phyloP scores from a whole-genome alignment of 805 yeast genomes.

The Metschnikowia similis region DNA sequence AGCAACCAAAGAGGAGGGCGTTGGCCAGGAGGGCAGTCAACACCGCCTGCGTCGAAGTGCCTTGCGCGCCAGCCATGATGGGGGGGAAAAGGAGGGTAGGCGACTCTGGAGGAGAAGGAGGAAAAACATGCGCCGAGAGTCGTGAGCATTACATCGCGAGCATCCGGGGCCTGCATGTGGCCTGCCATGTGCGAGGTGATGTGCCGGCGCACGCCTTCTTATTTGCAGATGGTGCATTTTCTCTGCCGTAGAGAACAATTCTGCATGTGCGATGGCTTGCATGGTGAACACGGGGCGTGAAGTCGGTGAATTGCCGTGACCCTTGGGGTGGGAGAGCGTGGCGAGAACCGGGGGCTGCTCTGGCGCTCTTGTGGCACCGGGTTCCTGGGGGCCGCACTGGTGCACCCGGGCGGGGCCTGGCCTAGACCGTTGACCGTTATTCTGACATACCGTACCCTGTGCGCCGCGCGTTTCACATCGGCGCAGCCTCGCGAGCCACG shows the following conservation, averaged over 20 bases:
- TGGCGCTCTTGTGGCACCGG: no score
- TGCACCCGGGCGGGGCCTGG: background rate
- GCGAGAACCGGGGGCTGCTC: no score
- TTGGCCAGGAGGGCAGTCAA: slow-evolving; percentile 68
- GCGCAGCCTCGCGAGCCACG: background rate
- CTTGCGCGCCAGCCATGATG: slow-evolving; percentile 13
- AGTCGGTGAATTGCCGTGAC: no score
- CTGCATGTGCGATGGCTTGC: slow-evolving; percentile 1
- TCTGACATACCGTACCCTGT: background rate
- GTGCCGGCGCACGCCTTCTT: background rate
- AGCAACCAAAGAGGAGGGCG: slow-evolving; percentile 59
- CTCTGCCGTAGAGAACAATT: slow-evolving; percentile 2
- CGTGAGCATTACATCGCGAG: background rate
- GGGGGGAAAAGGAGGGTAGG: background rate
- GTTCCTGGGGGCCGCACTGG: background rate
- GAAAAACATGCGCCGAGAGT: background rate
- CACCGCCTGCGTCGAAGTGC: slow-evolving; percentile 55
- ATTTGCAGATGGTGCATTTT: background rate
- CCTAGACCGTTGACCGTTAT: background rate
- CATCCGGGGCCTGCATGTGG: background rate
- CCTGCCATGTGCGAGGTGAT: background rate
- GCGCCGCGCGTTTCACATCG: slow-evolving; percentile 1
- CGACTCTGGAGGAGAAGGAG: background rate
- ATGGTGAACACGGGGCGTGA: background rate
- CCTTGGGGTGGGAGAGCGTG: no score